Evolutionary conservation across 2,329 filamentous ascomycete genomes (phyloP), one percentile per base, ranked within the genome.

Genomic region (Tolypocladium nubicola): DNA sequence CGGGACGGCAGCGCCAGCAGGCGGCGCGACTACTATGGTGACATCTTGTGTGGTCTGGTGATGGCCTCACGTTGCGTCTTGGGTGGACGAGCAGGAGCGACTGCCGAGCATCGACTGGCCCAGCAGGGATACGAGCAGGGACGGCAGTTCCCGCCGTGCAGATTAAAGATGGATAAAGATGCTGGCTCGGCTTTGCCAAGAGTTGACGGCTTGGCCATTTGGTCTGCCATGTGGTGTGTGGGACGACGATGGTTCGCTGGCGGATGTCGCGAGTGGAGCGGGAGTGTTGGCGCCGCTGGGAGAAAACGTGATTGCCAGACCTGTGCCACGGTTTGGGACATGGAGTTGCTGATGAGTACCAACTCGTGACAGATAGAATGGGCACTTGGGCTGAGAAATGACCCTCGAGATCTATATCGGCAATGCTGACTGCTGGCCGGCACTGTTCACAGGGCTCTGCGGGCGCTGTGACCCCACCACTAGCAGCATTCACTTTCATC

Each of bases 161-260:
- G 21, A 30, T 30, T 30, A 30, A 30, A 30, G 6, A 30, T 30
- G 26, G 26, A 53, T 53, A 39, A 35, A 52, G 54, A 21, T 40
- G 33, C n/a, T 9, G 49, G 55, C 13, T 54, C 54, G 16, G 58
- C 57, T 38, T 58, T 53, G 41, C 53, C 53, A 54, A 59, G 33
- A 50, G 53, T 33, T 52, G 41, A 39, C 13, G 43, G 37, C n/a
- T 14, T n/a, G 38, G 50, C 38, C 40, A 47, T 54, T 33, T 38
- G 47, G 41, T 33, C 52, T 52, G 59, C 61, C 59, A 61, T 62
- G 61, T 63, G 61, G 59, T 43, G 55, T 56, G 57, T 50, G 45
- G 49, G 56, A 47, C 43, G 41, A 60, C n/a, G 45, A 57, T 61
- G 58, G 62, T 62, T 64, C 59, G 61, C 56, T 57, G 53, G 40